phyloP scores from a whole-genome alignment of 805 yeast genomes.

The Kuraishia hungarica region DNA sequence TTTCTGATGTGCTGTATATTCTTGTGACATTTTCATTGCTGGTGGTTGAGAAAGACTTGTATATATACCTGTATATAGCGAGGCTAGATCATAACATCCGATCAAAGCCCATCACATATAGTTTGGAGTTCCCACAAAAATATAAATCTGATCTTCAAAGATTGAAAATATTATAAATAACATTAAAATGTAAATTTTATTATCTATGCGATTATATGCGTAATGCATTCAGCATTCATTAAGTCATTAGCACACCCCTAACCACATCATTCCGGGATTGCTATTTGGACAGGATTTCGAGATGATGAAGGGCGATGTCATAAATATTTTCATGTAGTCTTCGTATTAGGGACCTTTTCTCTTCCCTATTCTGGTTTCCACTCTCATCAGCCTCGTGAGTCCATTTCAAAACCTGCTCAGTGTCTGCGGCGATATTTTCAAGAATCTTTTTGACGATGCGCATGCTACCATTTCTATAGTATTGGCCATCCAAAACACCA shows the following conservation, averaged over 20 bases:
- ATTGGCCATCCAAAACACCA: not conserved
- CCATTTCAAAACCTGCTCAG: not conserved
- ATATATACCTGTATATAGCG: constrained; percentile 7
- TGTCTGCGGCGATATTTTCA: not conserved
- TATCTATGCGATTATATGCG: not conserved
- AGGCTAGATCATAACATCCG: not conserved
- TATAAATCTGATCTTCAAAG: too few relatives aligned
- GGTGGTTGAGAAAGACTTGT: constrained; percentile 22
- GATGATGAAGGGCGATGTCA: not conserved
- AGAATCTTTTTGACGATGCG: not conserved
- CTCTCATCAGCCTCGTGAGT: not conserved
- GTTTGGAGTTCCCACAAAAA: too few relatives aligned
- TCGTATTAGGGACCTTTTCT: not conserved
- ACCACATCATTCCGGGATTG: not conserved
- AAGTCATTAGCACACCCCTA: not conserved
- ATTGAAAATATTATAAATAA: too few relatives aligned
- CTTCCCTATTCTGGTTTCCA: not conserved
- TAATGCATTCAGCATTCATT: too few relatives aligned
- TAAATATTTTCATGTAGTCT: not conserved
- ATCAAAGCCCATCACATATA: too few relatives aligned
- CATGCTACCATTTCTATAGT: not conserved
- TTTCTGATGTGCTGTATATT: not conserved
- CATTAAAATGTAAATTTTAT: too few relatives aligned
- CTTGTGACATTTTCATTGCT: not conserved
- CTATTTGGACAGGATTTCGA: not conserved